Conservation (phyloP, 805 yeast species). For the Hanseniaspora pseudoguilliermondii region DNA sequence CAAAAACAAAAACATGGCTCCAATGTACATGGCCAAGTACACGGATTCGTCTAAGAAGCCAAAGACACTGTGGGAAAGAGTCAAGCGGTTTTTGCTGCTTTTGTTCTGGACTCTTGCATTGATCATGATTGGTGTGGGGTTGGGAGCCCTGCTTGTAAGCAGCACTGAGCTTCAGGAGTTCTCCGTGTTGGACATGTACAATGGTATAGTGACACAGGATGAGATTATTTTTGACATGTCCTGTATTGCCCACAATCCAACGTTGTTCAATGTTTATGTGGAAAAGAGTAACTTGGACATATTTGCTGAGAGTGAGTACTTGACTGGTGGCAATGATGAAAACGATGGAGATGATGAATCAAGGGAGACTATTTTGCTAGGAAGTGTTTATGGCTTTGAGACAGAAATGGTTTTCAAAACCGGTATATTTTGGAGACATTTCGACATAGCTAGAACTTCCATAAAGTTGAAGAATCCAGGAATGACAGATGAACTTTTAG, state of each 20-base stretch:
- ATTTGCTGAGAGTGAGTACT: conserved; percentile 44
- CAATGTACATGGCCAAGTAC: neutral
- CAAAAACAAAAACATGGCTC: conserved; percentile 15
- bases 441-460: conserved; percentile 49
- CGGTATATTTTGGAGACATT: conserved; percentile 55
- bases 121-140: conserved; percentile 59
- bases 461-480: conserved; percentile 57
- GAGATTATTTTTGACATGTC: conserved; percentile 70
- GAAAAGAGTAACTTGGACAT: conserved; percentile 64
- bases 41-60: conserved; percentile 17
- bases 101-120: conserved; percentile 33
- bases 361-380: conserved; percentile 61
- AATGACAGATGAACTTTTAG: conserved; percentile 17
- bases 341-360: conserved; percentile 18
- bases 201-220: conserved; percentile 67
- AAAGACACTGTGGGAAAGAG: conserved; percentile 23
- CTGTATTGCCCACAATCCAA: conserved; percentile 77
- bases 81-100: conserved; percentile 29
- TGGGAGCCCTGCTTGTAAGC: conserved; percentile 77
- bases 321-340: conserved; percentile 14
- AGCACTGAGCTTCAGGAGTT: conserved; percentile 69
- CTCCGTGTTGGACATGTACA: conserved; percentile 46
- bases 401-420: conserved; percentile 66
- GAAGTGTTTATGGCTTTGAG: conserved; percentile 53
- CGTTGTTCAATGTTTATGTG: conserved; percentile 56